Base-by-base conservation (phyloP, 2,329 filamentous ascomycete species). In the Verticillium isaacii region DNA sequence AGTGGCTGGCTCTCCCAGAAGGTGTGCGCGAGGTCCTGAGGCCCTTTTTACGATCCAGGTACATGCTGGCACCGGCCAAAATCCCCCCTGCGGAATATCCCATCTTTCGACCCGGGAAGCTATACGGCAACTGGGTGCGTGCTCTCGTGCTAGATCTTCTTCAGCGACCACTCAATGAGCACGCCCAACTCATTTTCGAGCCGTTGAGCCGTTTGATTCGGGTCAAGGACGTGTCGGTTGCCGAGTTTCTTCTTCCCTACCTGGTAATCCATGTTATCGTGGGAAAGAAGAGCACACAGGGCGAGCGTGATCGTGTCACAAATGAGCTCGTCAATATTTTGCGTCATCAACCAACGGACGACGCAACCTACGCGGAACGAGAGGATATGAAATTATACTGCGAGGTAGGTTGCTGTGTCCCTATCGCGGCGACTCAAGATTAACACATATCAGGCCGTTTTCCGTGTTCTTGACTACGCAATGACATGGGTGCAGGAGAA, bases 161-260 rank as follows among this genome's bases (percentile, higher is more conserved):
- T 62, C 88, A 89, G 60, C 91, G 88, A 70, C 89, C 87, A 0
- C 91, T 91, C 67, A 92, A 88, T 37, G 78, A 84, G 11, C 92
- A 92, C 73, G 88, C 91, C 1, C 82, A 86, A 60, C 84, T 91
- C 65, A 84, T 98, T 14, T 98, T 97, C 69, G 86, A 89, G 52
- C 89, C 94, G 23, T 81, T 97, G 45, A 88, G 89, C 59, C 89
- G 93, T 52, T 88, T 96, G 23, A 91, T 98, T 63, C 87, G 89
- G 62, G 89, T 92, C 36, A 92, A 95, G 70, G 93, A 98, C 70
- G 80, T 95, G 12, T 89, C 90, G 0, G 93, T 97, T 36, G 87
- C 93, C 0, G 90, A 90, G 54, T 98, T 97, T 68, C 80, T 99
- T 36, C 82, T 99, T 17, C 96, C 95, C 0, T 98, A 95, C 71